Conservation (phyloP, 257 asterid species). For the Salvia hispanica region DNA sequence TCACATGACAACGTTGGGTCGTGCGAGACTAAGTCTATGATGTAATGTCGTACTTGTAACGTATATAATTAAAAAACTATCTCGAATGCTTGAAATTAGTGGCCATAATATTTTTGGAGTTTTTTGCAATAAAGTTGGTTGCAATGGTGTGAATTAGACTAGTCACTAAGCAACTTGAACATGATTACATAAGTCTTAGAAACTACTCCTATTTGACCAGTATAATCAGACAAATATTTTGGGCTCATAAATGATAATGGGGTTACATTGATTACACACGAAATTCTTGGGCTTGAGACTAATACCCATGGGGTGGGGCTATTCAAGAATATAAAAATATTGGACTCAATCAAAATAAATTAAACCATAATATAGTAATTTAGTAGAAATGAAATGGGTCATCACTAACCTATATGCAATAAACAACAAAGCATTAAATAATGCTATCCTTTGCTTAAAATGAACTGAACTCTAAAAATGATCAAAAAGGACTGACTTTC, state of each 20-base stretch:
- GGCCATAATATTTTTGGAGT: conserved; percentile 14
- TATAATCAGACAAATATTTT: not conserved
- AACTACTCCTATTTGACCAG: not conserved
- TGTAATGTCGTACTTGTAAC: not conserved
- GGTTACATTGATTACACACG: not conserved
- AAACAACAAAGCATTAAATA: not conserved
- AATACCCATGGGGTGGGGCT: not conserved
- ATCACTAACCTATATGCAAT: conserved; percentile 14
- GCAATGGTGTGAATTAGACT: not conserved
- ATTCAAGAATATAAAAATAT: not conserved
- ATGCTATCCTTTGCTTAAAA: not conserved
- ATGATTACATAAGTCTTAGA: not conserved
- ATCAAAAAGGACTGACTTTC: conserved; percentile 65
- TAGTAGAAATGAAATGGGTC: not conserved
- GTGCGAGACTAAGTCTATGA: conserved; percentile 11
- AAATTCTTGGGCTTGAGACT: conserved; percentile 3
- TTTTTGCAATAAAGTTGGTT: conserved; percentile 12
- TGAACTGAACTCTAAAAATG: conserved; percentile 5
- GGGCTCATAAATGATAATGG: not conserved
- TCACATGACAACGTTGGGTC: not conserved
- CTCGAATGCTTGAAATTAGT: not conserved
- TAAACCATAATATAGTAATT: not conserved
- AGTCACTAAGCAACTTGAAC: not conserved
- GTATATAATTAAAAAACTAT: not conserved
- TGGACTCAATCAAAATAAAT: not conserved